Percentiles rank a stretch among this genome's conserved stretches.
phyloP scores from a whole-genome alignment of 345 rosid genomes.

The Moringa oleifera region DNA sequence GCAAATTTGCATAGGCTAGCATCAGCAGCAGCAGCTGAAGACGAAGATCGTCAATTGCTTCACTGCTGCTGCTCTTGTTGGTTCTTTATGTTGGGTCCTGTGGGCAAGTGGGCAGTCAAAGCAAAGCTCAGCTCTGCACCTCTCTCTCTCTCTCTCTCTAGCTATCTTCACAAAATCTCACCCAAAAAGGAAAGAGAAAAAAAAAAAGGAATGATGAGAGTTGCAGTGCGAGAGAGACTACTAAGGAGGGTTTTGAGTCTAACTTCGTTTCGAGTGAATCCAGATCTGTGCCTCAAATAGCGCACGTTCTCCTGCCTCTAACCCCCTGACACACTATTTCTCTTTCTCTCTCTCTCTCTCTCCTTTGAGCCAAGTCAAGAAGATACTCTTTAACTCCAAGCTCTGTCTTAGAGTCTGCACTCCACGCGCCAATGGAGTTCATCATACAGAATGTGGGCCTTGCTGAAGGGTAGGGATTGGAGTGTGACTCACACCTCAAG shows the following conservation, averaged over 20 bases:
- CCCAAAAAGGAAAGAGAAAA: neutral
- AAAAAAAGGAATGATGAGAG: neutral
- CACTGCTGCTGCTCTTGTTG: neutral
- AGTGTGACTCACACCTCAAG: too few relatives aligned
- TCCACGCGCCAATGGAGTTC: too few relatives aligned
- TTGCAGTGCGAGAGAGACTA: neutral
- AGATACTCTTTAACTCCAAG: too few relatives aligned
- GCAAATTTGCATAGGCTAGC: neutral
- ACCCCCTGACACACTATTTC: slow-evolving; percentile 10
- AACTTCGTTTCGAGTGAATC: slow-evolving; percentile 19
- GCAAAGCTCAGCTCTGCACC: slow-evolving; percentile 7
- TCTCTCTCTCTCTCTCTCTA: too few relatives aligned
- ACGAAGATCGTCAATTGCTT: slow-evolving; percentile 13
- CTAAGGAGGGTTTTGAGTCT: slow-evolving; percentile 5
- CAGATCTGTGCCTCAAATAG: slow-evolving; percentile 34
- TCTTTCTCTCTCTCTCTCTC: too few relatives aligned
- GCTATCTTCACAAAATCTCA: neutral
- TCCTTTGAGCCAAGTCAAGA: too few relatives aligned
- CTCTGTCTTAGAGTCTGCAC: too few relatives aligned
- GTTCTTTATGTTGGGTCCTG: slow-evolving; percentile 12
- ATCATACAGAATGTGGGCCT: too few relatives aligned
- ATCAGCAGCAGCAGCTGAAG: slow-evolving; percentile 8
- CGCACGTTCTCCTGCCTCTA: slow-evolving; percentile 30
- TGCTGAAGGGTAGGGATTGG: too few relatives aligned
- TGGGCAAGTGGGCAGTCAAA: slow-evolving; percentile 18